Evolutionary conservation across 768 basidiomycete genomes (phyloP).

Genomic region (Boletus vinaceobasis): DNA sequence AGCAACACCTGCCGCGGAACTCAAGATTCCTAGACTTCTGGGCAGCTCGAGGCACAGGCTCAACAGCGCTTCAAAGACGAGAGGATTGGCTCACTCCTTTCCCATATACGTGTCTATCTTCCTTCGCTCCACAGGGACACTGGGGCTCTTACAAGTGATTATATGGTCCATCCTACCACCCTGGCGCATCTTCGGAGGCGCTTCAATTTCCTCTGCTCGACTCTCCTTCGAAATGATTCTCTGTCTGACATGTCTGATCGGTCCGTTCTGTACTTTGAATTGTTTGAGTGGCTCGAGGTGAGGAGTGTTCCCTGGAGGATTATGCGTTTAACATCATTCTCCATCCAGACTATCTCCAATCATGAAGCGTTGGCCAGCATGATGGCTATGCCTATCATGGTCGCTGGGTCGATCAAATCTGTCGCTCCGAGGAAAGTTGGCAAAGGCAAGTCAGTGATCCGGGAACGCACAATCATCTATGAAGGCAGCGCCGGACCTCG

Average conservation of each 20-base stretch:
- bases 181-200: slow-evolving; percentile 87
- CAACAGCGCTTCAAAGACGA: slow-evolving; percentile 73
- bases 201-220: slow-evolving; percentile 85
- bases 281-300: slow-evolving; percentile 93
- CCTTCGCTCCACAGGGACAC: slow-evolving; percentile 74
- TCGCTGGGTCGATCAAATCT: slow-evolving; percentile 63
- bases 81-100: slow-evolving; percentile 65
- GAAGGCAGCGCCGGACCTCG: slow-evolving; percentile 90
- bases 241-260: slow-evolving; percentile 93
- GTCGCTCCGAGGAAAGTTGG: slow-evolving; percentile 54
- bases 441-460: slow-evolving; percentile 47
- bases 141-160: slow-evolving; percentile 83
- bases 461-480: slow-evolving; percentile 82
- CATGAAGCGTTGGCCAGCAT: slow-evolving; percentile 92
- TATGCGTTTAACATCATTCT: slow-evolving; percentile 3
- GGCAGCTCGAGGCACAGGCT: slow-evolving; percentile 73
- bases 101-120: slow-evolving; percentile 74
- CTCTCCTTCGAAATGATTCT: slow-evolving; percentile 87
- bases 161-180: slow-evolving; percentile 87
- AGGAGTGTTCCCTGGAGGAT: neutral
- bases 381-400: slow-evolving; percentile 98
- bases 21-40: slow-evolving; percentile 56
- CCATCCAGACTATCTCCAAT: slow-evolving; percentile 76
- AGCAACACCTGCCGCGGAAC: neutral
- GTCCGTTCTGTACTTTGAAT: slow-evolving; percentile 76